A percentile compares a stretch with the other conserved stretches of the same genome.
These are phyloP conservation scores for Peniophora sp. DNA, from an alignment of 1,284 basidiomycete species.

Conservation along the genomic window DNA sequence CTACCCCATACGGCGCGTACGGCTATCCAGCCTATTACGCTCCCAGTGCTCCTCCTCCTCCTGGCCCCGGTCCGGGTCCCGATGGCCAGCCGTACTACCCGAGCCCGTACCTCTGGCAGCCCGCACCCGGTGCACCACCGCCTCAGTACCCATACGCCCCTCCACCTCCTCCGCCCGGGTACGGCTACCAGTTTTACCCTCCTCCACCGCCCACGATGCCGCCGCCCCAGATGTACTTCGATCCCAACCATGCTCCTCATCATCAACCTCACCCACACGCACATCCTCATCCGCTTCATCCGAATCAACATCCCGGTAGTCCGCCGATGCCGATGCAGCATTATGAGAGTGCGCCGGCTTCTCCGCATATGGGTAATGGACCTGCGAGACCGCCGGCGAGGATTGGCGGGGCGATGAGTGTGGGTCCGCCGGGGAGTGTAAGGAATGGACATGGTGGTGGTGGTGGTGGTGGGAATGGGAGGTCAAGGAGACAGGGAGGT, in stretches of 20 bases:
- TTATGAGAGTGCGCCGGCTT: too few species aligned
- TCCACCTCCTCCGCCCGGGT: constrained; percentile 23
- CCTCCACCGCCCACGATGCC: constrained; percentile 17
- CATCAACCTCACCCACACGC: constrained; percentile 4
- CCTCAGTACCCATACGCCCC: constrained; percentile 23
- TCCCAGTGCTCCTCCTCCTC: constrained; percentile 25
- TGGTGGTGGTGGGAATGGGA: too few species aligned
- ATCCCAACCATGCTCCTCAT: not conserved
- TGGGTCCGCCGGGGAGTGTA: too few species aligned
- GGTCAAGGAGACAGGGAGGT: too few species aligned
- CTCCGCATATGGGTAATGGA: too few species aligned
- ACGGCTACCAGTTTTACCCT: constrained; percentile 35
- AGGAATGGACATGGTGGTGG: too few species aligned
- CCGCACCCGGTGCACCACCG: constrained; percentile 17
- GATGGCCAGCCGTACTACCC: constrained; percentile 21
- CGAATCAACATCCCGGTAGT: too few species aligned
- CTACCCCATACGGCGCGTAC: constrained; percentile 13
- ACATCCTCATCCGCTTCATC: constrained; percentile 3
- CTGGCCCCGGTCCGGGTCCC: constrained; percentile 21
- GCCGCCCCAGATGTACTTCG: constrained; percentile 5
- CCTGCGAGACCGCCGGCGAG: too few species aligned
- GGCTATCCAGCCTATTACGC: constrained; percentile 4
- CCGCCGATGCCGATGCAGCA: too few species aligned
- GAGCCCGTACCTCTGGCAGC: constrained; percentile 23
- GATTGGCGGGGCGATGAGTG: too few species aligned